Percentiles rank a stretch among this genome's conserved stretches.
These are phyloP conservation scores for Penicillium sp. DNA, from an alignment of 2,329 filamentous ascomycete species.

Conservation along the genomic window DNA sequence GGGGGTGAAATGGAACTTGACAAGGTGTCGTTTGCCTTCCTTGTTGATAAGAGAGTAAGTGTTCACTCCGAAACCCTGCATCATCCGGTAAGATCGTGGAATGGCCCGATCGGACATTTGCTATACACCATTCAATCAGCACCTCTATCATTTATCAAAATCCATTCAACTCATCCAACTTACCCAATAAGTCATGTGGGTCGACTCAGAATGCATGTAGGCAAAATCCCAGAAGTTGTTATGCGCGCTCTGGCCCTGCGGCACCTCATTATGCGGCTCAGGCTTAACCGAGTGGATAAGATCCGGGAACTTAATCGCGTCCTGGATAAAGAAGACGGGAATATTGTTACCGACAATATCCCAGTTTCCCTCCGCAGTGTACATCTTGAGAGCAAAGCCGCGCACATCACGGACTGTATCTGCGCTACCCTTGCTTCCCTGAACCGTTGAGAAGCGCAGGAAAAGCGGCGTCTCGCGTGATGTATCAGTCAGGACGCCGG, in stretches of 20 bases:
- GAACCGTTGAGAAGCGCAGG: slow-evolving; percentile 76
- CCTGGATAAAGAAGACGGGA: slow-evolving; percentile 49
- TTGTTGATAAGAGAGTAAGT: slow-evolving; percentile 40
- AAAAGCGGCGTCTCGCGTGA: slow-evolving; percentile 68
- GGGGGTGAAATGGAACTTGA: slow-evolving; percentile 43
- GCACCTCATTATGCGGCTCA: slow-evolving; percentile 47
- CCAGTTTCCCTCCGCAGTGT: slow-evolving; percentile 78
- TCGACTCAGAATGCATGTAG: slow-evolving; percentile 39
- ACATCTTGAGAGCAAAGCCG: slow-evolving; percentile 78
- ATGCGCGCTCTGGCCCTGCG: slow-evolving; percentile 54
- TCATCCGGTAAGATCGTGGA: slow-evolving; percentile 42
- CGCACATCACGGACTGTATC: slow-evolving; percentile 84
- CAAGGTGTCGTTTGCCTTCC: slow-evolving; percentile 39
- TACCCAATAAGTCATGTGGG: slow-evolving; percentile 42
- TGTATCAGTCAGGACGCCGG: slow-evolving; percentile 69
- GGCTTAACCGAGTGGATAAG: slow-evolving; percentile 48
- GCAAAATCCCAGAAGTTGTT: slow-evolving; percentile 58
- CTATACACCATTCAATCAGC: slow-evolving; percentile 23
- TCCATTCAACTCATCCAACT: slow-evolving; percentile 3
- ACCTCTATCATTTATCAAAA: background rate
- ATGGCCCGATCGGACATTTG: slow-evolving; percentile 44
- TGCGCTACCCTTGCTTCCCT: slow-evolving; percentile 73
- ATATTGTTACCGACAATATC: slow-evolving; percentile 49
- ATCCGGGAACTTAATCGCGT: slow-evolving; percentile 48
- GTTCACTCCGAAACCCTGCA: slow-evolving; percentile 45